Percentiles rank a stretch among this genome's conserved stretches.
Evolutionary conservation across 208 protist species (phyloP).

Genomic region (Naegleria lovaniensis): DNA sequence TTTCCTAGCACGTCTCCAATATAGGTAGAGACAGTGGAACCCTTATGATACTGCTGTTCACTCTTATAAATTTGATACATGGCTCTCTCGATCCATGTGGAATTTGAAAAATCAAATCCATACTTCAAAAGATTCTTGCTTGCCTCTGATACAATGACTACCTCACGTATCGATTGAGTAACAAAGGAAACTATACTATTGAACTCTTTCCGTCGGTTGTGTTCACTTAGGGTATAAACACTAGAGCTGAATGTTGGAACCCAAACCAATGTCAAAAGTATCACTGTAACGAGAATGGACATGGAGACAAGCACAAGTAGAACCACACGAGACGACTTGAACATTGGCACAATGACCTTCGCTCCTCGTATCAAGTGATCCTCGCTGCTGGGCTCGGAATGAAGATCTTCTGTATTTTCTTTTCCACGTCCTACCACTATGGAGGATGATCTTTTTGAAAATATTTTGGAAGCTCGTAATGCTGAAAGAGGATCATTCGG

Average conservation of each 20-base stretch:
- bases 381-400: background rate
- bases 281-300: background rate
- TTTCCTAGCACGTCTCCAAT: background rate
- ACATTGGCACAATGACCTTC: background rate
- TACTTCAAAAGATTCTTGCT: background rate
- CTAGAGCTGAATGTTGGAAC: background rate
- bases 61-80: background rate
- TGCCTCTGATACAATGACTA: background rate
- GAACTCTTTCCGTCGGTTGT: background rate
- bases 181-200: background rate
- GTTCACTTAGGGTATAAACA: background rate
- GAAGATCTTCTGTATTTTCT: too few species aligned
- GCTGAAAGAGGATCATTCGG: too few species aligned
- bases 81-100: background rate
- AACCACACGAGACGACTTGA: background rate
- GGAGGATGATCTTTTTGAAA: background rate
- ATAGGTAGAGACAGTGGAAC: background rate
- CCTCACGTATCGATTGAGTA: background rate
- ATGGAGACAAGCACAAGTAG: background rate
- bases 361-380: background rate
- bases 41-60: background rate
- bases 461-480: too few species aligned
- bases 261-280: background rate
- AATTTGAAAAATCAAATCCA: background rate
- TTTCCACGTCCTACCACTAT: background rate